These are phyloP conservation scores for cucumber (Cucumis sativus) DNA, from an alignment of 306 rosid species.

Conservation along the genomic window DNA sequence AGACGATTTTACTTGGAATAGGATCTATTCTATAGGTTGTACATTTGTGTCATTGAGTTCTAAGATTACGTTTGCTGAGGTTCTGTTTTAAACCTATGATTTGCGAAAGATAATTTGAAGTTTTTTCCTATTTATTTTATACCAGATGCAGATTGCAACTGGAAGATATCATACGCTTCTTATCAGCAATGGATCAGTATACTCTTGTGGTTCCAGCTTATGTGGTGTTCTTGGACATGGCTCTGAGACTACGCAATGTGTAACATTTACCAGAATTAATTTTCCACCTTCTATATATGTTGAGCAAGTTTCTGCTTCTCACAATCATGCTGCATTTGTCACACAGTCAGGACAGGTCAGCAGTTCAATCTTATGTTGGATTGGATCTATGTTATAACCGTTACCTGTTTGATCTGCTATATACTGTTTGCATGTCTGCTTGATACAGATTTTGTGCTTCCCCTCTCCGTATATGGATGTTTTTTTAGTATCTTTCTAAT, in stretches of 20 bases:
- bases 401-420: not conserved
- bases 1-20: not conserved
- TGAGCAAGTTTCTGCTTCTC: conserved; percentile 76
- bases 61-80: not conserved
- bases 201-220: conserved; percentile 80
- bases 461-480: not conserved
- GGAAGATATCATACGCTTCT: conserved; percentile 80
- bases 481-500: not conserved
- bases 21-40: no score
- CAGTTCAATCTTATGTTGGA: not conserved
- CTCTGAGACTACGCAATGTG: conserved; percentile 63
- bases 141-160: conserved; percentile 84
- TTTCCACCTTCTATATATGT: conserved; percentile 53
- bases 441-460: not conserved
- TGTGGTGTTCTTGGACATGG: conserved; percentile 97
- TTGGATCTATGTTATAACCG: not conserved
- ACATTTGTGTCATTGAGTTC: no score
- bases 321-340: conserved; percentile 82
- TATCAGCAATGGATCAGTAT: conserved; percentile 62
- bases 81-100: not conserved
- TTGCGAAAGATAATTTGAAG: not conserved
- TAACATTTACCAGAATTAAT: conserved; percentile 47
- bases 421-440: not conserved
- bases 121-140: conserved; percentile 19
- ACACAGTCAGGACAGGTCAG: conserved; percentile 78